A percentile compares a stretch with the other conserved stretches of the same genome.
phyloP scores from a whole-genome alignment of 495 filamentous ascomycete genomes.

The Lepraria neglecta region DNA sequence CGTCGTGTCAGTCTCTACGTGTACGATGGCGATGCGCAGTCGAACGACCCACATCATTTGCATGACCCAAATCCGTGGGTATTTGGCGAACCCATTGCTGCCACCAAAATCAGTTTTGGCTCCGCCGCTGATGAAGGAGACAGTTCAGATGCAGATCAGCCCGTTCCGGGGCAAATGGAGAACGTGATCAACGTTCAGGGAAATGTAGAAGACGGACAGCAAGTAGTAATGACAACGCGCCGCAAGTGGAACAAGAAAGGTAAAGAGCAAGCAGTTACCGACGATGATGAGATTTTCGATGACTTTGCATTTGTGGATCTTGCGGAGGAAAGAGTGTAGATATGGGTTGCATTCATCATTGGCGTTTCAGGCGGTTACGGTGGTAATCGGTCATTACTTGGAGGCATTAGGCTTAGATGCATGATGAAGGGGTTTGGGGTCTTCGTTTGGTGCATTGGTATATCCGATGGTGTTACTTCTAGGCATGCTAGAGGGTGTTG shows the following conservation, averaged over 20 bases:
- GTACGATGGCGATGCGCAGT: constrained; percentile 36
- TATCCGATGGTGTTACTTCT: neutral
- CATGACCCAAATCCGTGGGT: constrained; percentile 49
- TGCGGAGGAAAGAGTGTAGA: constrained; percentile 74
- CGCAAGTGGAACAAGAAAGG: constrained; percentile 51
- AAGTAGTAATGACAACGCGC: constrained; percentile 74
- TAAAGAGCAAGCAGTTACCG: constrained; percentile 25
- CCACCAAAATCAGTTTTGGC: constrained; percentile 55
- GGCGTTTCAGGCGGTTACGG: neutral
- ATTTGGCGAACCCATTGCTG: constrained; percentile 60
- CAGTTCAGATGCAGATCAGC: constrained; percentile 40
- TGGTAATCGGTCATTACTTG: neutral
- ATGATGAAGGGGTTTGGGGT: neutral
- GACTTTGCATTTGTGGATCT: constrained; percentile 91
- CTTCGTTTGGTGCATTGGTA: constrained; percentile 3
- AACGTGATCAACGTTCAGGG: constrained; percentile 44
- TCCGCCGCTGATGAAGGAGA: constrained; percentile 46
- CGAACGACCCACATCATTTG: constrained; percentile 22
- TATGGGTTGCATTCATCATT: constrained; percentile 5
- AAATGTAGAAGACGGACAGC: constrained; percentile 63
- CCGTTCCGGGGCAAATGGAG: constrained; percentile 43
- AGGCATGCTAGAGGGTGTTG: constrained; percentile 3
- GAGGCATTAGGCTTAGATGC: neutral
- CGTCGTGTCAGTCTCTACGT: constrained; percentile 65
- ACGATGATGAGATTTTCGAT: constrained; percentile 80